Percentiles rank a stretch among this genome's conserved stretches.
Conservation (phyloP, 352 stramenopile genomes). For the Phytophthora idaei region DNA sequence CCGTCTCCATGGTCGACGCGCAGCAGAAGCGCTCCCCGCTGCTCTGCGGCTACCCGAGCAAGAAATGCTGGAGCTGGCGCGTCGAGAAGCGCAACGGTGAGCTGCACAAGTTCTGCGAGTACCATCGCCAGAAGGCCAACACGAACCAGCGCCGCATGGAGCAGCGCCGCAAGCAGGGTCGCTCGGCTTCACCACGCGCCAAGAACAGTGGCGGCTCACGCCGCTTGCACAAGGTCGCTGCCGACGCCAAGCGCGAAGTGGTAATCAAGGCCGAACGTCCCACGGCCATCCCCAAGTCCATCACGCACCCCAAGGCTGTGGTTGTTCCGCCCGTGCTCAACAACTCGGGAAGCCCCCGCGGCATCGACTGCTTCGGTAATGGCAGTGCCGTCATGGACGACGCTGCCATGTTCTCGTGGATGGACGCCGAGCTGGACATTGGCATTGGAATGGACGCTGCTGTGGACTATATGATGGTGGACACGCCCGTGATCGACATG, state of each 20-base stretch:
- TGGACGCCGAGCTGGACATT: conserved; percentile 76
- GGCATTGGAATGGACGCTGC: conserved; percentile 70
- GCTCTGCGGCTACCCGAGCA: conserved; percentile 79
- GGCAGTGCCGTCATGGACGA: conserved; percentile 29
- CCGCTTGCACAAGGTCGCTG: conserved; percentile 31
- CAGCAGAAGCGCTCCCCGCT: conserved; percentile 57
- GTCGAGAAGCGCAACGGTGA: conserved; percentile 85
- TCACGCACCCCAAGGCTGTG: conserved; percentile 31
- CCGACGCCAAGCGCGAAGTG: conserved; percentile 25
- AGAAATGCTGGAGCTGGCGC: conserved; percentile 83
- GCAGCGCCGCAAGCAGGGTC: conserved; percentile 74
- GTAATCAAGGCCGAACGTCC: conserved; percentile 37
- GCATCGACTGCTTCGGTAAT: conserved; percentile 56
- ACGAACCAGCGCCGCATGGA: conserved; percentile 87
- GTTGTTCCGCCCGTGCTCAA: conserved; percentile 23
- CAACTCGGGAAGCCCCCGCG: conserved; percentile 51
- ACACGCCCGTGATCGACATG: conserved; percentile 69
- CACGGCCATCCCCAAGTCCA: conserved; percentile 14
- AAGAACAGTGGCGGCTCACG: conserved; percentile 26
- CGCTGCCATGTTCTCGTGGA: conserved; percentile 62
- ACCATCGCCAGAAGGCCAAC: conserved; percentile 86
- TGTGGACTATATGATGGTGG: conserved; percentile 82
- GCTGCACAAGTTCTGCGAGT: conserved; percentile 88
- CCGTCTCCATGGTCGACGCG: conserved; percentile 11
- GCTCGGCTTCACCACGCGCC: conserved; percentile 30